These are phyloP conservation scores for Syzygium malaccense DNA, from an alignment of 441 rosid genomes.

Conservation along the genomic window DNA sequence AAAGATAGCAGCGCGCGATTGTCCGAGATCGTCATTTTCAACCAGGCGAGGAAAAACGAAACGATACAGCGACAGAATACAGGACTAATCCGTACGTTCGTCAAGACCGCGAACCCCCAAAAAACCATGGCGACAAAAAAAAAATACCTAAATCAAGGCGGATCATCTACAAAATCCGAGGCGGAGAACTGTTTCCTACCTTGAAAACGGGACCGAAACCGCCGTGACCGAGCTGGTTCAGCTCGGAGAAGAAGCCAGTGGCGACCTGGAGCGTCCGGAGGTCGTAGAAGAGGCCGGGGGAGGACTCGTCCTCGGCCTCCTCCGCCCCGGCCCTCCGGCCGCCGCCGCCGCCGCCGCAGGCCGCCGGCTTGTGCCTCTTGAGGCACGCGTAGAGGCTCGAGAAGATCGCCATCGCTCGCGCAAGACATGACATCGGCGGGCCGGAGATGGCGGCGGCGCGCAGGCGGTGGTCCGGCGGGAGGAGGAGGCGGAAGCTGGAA, in stretches of 20 bases:
- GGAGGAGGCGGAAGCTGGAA: not conserved
- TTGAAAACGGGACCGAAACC: constrained; percentile 93
- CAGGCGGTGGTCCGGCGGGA: not conserved
- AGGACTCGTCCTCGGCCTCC: constrained; percentile 7
- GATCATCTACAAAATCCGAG: not conserved
- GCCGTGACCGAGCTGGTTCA: constrained; percentile 75
- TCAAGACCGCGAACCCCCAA: not conserved
- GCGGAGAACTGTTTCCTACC: constrained; percentile 19
- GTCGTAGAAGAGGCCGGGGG: constrained; percentile 44
- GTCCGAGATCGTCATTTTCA: not conserved
- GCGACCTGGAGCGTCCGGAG: constrained; percentile 62
- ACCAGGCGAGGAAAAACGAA: not conserved
- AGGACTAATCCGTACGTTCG: not conserved
- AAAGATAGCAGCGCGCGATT: not conserved
- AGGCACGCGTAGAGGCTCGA: constrained; percentile 26
- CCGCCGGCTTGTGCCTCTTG: constrained; percentile 13
- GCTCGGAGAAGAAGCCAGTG: constrained; percentile 69
- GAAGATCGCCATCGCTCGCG: constrained; percentile 20
- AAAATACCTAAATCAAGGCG: not conserved
- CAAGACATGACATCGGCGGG: constrained; percentile 4
- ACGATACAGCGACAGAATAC: not conserved
- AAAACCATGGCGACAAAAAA: not conserved
- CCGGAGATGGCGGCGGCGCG: not conserved
- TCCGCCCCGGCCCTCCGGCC: not conserved
- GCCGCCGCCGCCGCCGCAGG: constrained; percentile 1